A percentile compares a stretch with the other conserved stretches of the same genome.
phyloP scores from a whole-genome alignment of 345 rosid genomes.

The Stellera chamaejasme region DNA sequence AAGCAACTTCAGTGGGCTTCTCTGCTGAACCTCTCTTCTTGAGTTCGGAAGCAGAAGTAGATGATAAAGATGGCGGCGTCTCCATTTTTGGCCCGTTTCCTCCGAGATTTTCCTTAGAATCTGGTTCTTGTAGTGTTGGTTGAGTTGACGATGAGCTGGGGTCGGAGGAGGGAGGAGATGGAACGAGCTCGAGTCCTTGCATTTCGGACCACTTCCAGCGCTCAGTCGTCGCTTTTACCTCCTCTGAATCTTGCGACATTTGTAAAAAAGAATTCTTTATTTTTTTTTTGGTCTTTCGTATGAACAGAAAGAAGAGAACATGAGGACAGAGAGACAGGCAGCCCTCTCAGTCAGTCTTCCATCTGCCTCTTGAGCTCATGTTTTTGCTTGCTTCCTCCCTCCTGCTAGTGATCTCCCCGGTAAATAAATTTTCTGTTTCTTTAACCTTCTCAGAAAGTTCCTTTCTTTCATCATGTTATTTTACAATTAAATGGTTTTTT shows the following conservation, averaged over 20 bases:
- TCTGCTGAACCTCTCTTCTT: conserved; percentile 28
- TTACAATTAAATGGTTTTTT: conserved; percentile 1
- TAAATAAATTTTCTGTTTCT: not conserved
- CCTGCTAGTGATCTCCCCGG: not conserved
- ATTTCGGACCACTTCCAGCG: conserved; percentile 98
- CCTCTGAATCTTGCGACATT: conserved; percentile 78
- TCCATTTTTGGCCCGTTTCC: conserved; percentile 46
- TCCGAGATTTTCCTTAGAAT: conserved; percentile 13
- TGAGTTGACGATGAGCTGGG: conserved; percentile 19
- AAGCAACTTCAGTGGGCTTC: conserved; percentile 41
- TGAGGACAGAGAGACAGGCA: conserved; percentile 15
- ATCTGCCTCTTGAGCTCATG: conserved; percentile 26
- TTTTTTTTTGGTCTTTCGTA: conserved; percentile 21
- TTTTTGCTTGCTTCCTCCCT: conserved; percentile 1
- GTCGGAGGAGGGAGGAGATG: conserved; percentile 28
- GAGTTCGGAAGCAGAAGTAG: conserved; percentile 23
- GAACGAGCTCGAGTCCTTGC: conserved; percentile 93
- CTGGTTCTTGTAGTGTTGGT: conserved; percentile 10
- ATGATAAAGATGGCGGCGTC: conserved; percentile 15
- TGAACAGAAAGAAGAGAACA: conserved; percentile 19
- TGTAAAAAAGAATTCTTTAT: conserved; percentile 35
- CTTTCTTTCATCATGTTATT: conserved; percentile 4
- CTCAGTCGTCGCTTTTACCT: conserved; percentile 55
- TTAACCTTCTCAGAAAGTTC: conserved; percentile 17
- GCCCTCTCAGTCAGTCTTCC: conserved; percentile 11